These are phyloP conservation scores for Backusella circina DNA, from an alignment of 192 early-diverging fungal genomes.

Conservation along the genomic window DNA sequence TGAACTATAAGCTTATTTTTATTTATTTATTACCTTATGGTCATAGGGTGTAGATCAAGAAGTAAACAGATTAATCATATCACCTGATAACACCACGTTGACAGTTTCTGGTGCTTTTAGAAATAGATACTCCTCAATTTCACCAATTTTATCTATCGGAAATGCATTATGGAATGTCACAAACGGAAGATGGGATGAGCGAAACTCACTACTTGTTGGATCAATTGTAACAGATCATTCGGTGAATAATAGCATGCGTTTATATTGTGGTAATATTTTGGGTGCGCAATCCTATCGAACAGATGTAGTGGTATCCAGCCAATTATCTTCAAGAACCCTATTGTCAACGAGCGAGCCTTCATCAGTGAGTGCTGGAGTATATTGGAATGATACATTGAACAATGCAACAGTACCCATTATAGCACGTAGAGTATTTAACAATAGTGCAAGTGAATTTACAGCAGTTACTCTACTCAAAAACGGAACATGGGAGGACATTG, in stretches of 20 bases:
- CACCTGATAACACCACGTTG: neutral
- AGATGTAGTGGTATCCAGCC: neutral
- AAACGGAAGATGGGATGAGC: neutral
- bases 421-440: neutral
- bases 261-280: neutral
- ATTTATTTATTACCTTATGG: neutral
- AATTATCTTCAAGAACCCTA: neutral
- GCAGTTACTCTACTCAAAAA: neutral
- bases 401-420: neutral
- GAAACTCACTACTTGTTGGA: neutral
- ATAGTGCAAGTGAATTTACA: neutral
- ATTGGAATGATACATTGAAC: neutral
- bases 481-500: neutral
- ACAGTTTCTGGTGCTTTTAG: constrained; percentile 4
- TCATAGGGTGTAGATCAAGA: constrained; percentile 18
- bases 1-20: neutral
- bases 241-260: neutral
- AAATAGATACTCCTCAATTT: neutral
- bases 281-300: neutral
- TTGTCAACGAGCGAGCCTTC: neutral
- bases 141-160: neutral
- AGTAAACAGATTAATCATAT: neutral
- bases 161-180: constrained; percentile 5
- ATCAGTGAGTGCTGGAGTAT: neutral
- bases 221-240: neutral